A percentile compares a stretch with the other conserved stretches of the same genome.
Evolutionary conservation across 2,329 filamentous ascomycete genomes (phyloP).

Genomic region (Berkeleyomyces rouxiae): DNA sequence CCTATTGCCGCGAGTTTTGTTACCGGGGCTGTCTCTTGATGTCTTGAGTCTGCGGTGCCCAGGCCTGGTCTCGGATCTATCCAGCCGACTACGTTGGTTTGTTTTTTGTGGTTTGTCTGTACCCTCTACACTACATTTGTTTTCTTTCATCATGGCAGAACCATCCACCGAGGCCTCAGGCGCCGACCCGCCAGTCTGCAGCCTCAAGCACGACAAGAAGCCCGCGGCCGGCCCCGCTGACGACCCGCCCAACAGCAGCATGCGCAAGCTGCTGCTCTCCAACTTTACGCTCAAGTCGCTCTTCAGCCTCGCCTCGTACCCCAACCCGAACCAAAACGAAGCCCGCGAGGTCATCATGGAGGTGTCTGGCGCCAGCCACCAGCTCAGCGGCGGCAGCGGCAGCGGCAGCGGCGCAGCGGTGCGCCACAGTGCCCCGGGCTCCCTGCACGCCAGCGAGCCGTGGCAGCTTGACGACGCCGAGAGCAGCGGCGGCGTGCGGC

Average conservation of each 20-base stretch:
- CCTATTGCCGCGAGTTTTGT: too few relatives aligned
- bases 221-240: background rate
- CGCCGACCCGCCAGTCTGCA: background rate
- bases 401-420: background rate
- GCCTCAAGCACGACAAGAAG: background rate
- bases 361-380: slow-evolving; percentile 20
- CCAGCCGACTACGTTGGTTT: too few relatives aligned
- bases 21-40: too few relatives aligned
- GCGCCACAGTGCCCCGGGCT: background rate
- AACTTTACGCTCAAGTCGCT: slow-evolving; percentile 28
- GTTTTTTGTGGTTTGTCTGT: background rate
- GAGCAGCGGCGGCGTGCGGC: background rate
- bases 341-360: slow-evolving; percentile 22
- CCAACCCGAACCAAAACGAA: slow-evolving; percentile 35
- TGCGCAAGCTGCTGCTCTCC: slow-evolving; percentile 1
- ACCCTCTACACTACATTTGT: background rate
- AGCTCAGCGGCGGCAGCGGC: background rate
- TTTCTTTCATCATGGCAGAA: background rate
- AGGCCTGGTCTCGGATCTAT: too few relatives aligned
- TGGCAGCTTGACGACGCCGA: background rate
- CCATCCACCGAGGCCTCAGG: background rate
- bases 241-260: background rate
- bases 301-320: slow-evolving; percentile 37
- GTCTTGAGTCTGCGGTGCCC: too few relatives aligned
- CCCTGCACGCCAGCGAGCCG: background rate